Evolutionary conservation across 139 green algal genomes (phyloP).

Genomic region (Picochlorum sp.): DNA sequence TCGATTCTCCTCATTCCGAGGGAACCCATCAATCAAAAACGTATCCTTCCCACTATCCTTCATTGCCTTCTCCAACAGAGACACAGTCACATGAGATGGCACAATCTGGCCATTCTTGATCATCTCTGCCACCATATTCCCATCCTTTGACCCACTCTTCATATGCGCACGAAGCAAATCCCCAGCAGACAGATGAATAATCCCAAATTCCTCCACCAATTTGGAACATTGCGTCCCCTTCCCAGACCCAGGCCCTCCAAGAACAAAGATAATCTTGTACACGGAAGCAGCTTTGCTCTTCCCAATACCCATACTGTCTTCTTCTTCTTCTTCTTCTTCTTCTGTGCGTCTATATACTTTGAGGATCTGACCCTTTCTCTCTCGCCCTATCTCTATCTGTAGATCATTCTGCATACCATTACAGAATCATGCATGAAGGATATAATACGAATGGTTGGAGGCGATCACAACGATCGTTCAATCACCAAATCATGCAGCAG

Average conservation of each 20-base stretch:
- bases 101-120: constrained; percentile 86
- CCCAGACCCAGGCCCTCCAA: constrained; percentile 68
- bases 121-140: constrained; percentile 86
- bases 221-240: constrained; percentile 81
- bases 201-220: constrained; percentile 70
- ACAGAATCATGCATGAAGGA: too few relatives aligned
- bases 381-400: too few relatives aligned
- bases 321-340: too few relatives aligned
- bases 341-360: too few relatives aligned
- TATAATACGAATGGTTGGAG: too few relatives aligned
- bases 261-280: constrained; percentile 53
- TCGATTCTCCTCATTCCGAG: constrained; percentile 87
- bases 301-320: background rate
- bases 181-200: constrained; percentile 83
- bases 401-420: too few relatives aligned
- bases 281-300: background rate
- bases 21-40: constrained; percentile 94
- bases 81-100: constrained; percentile 67
- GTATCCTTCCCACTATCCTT: constrained; percentile 43
- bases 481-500: too few relatives aligned
- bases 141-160: constrained; percentile 71
- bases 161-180: constrained; percentile 89
- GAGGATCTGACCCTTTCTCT: too few relatives aligned
- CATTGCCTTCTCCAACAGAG: constrained; percentile 83
- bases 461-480: too few relatives aligned